A percentile compares a stretch with the other conserved stretches of the same genome.
phyloP scores from a whole-genome alignment of 768 basidiomycete species.

The Cystoderma amianthinum region DNA sequence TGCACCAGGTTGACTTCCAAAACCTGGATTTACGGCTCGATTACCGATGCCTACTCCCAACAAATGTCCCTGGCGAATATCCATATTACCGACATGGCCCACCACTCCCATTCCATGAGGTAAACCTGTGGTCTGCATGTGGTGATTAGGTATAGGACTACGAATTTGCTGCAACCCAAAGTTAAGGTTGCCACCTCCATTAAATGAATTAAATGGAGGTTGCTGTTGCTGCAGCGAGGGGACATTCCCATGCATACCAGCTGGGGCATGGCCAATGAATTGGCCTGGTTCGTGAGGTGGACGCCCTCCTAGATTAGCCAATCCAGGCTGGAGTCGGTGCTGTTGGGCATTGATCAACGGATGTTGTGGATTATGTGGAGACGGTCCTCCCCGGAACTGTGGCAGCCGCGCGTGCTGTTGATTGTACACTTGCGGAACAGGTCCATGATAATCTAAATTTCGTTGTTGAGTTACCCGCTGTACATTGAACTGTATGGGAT shows the following conservation, averaged over 20 bases:
- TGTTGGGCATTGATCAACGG: constrained; percentile 36
- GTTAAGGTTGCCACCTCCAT: constrained; percentile 32
- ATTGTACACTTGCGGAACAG: constrained; percentile 38
- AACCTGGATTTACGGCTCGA: constrained; percentile 42
- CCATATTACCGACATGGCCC: constrained; percentile 49
- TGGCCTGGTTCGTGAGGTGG: constrained; percentile 76
- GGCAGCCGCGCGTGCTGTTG: constrained; percentile 52
- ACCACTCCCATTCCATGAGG: constrained; percentile 44
- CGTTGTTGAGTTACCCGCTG: constrained; percentile 50
- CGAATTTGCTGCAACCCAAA: constrained; percentile 47
- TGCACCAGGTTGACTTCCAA: constrained; percentile 39
- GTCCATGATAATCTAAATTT: constrained; percentile 49
- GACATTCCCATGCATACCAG: constrained; percentile 38
- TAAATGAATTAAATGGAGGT: constrained; percentile 46
- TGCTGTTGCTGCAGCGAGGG: constrained; percentile 27
- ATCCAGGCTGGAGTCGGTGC: constrained; percentile 70
- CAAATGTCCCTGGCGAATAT: constrained; percentile 48
- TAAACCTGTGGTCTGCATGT: constrained; percentile 37
- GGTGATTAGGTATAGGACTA: constrained; percentile 41
- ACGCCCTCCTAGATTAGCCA: constrained; percentile 77
- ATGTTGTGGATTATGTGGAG: constrained; percentile 46
- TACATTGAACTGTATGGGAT: constrained; percentile 51
- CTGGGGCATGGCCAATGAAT: constrained; percentile 42
- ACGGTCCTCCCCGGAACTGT: constrained; percentile 66
- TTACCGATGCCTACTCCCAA: constrained; percentile 41